Percentiles rank a stretch among this genome's conserved stretches.
Evolutionary conservation across 768 basidiomycete genomes (phyloP).

Genomic region (Wakefieldia striispora): DNA sequence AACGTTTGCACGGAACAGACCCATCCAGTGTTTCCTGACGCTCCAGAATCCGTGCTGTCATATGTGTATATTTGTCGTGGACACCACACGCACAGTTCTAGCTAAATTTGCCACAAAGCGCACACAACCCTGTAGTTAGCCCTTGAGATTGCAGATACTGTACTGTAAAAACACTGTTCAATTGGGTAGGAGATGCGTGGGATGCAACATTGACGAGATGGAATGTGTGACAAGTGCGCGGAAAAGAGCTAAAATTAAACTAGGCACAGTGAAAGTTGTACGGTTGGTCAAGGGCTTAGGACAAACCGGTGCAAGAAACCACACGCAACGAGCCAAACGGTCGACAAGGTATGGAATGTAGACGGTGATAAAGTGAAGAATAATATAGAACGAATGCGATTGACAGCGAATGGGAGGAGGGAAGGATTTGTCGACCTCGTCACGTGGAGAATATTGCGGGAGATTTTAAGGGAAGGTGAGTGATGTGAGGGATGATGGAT

Average conservation of each 20-base stretch:
- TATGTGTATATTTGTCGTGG: slow-evolving; percentile 9
- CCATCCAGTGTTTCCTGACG: background rate
- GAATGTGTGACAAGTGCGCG: slow-evolving; percentile 29
- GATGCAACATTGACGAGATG: slow-evolving; percentile 46
- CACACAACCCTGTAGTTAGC: slow-evolving; percentile 28
- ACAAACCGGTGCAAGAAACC: slow-evolving; percentile 34
- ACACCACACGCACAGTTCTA: too few species aligned
- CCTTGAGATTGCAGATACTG: slow-evolving; percentile 31
- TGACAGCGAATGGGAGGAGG: slow-evolving; percentile 37
- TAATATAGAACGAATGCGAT: slow-evolving; percentile 71
- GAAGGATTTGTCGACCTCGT: slow-evolving; percentile 55
- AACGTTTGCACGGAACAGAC: background rate
- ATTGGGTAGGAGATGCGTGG: slow-evolving; percentile 36
- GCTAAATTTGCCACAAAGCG: slow-evolving; percentile 7
- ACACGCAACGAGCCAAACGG: slow-evolving; percentile 34
- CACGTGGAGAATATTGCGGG: slow-evolving; percentile 46
- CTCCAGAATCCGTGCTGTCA: slow-evolving; percentile 5
- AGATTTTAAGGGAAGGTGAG: slow-evolving; percentile 39
- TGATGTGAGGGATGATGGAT: slow-evolving; percentile 53
- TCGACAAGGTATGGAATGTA: slow-evolving; percentile 33
- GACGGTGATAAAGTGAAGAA: slow-evolving; percentile 76
- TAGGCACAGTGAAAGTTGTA: slow-evolving; percentile 32
- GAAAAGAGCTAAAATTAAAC: slow-evolving; percentile 29
- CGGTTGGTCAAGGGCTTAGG: slow-evolving; percentile 20
- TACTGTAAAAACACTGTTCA: slow-evolving; percentile 40